These are phyloP conservation scores for Plectosphaerella cucumerina DNA, from an alignment of 2,329 filamentous ascomycete species.

Conservation along the genomic window DNA sequence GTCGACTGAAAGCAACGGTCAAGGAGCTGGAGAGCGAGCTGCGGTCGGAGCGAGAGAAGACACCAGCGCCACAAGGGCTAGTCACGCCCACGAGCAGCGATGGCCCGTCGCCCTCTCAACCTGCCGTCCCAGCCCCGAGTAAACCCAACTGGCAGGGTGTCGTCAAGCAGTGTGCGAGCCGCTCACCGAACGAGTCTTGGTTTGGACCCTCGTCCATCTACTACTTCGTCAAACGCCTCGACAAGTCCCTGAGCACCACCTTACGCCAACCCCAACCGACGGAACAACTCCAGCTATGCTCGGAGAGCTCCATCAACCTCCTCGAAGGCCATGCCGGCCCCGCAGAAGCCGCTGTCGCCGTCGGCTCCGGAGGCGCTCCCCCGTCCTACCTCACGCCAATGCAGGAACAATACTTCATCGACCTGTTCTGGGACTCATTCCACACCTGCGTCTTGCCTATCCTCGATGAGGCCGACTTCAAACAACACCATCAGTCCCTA, in stretches of 20 bases:
- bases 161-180: constrained; percentile 27
- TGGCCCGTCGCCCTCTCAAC: too few relatives aligned
- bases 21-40: constrained; percentile 22
- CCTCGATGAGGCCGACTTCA: constrained; percentile 39
- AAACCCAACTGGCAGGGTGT: not conserved
- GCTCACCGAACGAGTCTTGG: constrained; percentile 28
- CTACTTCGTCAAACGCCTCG: not conserved
- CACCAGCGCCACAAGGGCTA: too few relatives aligned
- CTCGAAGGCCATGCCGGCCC: not conserved
- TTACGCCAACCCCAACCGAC: constrained; percentile 23
- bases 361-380: constrained; percentile 10
- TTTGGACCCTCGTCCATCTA: not conserved
- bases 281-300: constrained; percentile 10
- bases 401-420: constrained; percentile 43
- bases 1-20: constrained; percentile 25
- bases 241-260: constrained; percentile 19
- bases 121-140: too few relatives aligned
- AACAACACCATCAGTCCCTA: constrained; percentile 35
- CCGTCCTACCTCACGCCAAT: constrained; percentile 23
- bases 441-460: constrained; percentile 34
- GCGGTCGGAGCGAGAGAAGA: not conserved
- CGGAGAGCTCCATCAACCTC: constrained; percentile 4
- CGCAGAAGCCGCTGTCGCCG: not conserved
- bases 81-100: too few relatives aligned
- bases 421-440: constrained; percentile 43